Conservation (phyloP, 2,329 filamentous ascomycete genomes). For the Diplodia corticola region DNA sequence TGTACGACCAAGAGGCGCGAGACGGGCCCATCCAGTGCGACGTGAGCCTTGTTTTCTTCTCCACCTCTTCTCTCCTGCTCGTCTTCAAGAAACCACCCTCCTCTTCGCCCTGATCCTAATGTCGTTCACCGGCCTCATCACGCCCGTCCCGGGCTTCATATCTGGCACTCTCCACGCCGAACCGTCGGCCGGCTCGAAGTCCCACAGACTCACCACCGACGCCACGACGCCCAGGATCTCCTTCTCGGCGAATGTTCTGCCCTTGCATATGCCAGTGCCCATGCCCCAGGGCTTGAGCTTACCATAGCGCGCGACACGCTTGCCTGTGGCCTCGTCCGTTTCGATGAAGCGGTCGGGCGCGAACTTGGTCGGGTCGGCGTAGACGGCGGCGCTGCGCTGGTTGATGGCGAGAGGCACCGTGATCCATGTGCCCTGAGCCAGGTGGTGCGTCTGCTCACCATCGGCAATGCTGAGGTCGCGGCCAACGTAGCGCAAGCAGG, state of each 20-base stretch:
- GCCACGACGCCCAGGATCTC: slow-evolving; percentile 54
- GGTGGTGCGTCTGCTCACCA: slow-evolving; percentile 26
- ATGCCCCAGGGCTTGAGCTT: slow-evolving; percentile 33
- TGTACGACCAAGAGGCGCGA: background rate
- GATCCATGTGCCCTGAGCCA: slow-evolving; percentile 9
- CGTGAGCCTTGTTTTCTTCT: background rate
- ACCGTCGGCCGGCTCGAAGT: slow-evolving; percentile 49
- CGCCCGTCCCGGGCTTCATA: slow-evolving; percentile 23
- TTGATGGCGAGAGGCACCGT: slow-evolving; percentile 12
- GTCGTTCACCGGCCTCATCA: slow-evolving; percentile 16
- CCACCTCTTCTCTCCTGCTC: background rate
- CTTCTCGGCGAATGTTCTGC: slow-evolving; percentile 51
- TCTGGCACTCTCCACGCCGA: slow-evolving; percentile 23
- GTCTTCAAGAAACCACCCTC: background rate
- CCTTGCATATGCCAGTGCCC: slow-evolving; percentile 52
- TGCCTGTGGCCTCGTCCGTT: slow-evolving; percentile 16
- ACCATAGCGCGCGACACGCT: slow-evolving; percentile 23
- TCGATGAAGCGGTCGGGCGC: slow-evolving; percentile 24
- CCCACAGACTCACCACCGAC: slow-evolving; percentile 57
- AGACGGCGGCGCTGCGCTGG: slow-evolving; percentile 21
- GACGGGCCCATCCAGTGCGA: background rate
- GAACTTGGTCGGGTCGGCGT: slow-evolving; percentile 20
- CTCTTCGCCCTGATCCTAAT: slow-evolving; percentile 9
- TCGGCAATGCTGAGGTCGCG: slow-evolving; percentile 38
- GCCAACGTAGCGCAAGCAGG: slow-evolving; percentile 25